A percentile compares a stretch with the other conserved stretches of the same genome.
Evolutionary conservation across 768 basidiomycete species (phyloP).

Genomic region (Mycena amicta): DNA sequence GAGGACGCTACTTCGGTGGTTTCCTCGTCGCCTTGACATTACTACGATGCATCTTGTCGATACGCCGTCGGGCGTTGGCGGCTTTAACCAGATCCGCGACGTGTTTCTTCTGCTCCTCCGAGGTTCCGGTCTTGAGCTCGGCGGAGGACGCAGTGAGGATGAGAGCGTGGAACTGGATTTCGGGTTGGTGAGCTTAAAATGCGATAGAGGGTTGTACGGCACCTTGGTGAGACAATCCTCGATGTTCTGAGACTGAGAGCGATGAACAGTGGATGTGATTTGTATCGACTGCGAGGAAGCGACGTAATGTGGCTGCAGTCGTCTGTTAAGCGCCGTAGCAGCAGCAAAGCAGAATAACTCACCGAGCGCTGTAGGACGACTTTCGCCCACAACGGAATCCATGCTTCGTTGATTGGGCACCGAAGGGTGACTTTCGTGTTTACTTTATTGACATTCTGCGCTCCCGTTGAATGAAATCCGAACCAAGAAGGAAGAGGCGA

Average conservation of each 20-base stretch:
- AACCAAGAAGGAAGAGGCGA: neutral
- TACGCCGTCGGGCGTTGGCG: constrained; percentile 48
- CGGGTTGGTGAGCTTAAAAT: neutral
- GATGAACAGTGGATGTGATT: constrained; percentile 66
- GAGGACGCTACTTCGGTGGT: neutral
- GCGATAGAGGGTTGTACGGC: constrained; percentile 7
- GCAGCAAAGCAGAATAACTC: constrained; percentile 25
- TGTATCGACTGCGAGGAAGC: constrained; percentile 70
- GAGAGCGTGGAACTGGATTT: constrained; percentile 54
- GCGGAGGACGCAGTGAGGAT: constrained; percentile 50
- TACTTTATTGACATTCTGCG: constrained; percentile 86
- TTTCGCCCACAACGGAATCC: constrained; percentile 74
- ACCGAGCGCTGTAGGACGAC: constrained; percentile 51
- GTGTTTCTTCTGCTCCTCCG: constrained; percentile 57
- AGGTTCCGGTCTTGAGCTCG: constrained; percentile 54
- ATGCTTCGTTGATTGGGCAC: constrained; percentile 56
- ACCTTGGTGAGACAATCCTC: constrained; percentile 75
- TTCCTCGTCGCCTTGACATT: constrained; percentile 42
- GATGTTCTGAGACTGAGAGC: constrained; percentile 79
- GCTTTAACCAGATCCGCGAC: constrained; percentile 48
- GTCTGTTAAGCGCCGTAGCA: neutral
- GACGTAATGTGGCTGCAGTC: constrained; percentile 60
- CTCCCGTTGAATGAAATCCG: neutral
- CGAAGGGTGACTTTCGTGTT: constrained; percentile 78
- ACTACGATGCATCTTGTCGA: constrained; percentile 57